Conservation (phyloP, 2,329 filamentous ascomycete genomes). For the Amauroascus niger region DNA sequence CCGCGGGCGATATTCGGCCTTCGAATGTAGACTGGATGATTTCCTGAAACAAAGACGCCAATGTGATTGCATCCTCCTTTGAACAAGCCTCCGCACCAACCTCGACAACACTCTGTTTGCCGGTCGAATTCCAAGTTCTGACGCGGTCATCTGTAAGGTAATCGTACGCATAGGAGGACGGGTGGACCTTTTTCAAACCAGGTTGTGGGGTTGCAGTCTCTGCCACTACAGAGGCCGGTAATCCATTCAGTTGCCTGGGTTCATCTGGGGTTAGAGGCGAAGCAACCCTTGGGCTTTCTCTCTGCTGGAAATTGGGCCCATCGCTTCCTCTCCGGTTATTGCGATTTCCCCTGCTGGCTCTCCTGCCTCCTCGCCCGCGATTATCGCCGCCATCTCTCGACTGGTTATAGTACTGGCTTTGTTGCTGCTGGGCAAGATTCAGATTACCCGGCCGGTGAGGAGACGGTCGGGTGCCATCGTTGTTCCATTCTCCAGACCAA, state of each 20-base stretch:
- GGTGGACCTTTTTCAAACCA: constrained; percentile 13
- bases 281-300: constrained; percentile 25
- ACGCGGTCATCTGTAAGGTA: constrained; percentile 63
- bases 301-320: constrained; percentile 28
- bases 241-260: constrained; percentile 27
- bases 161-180: constrained; percentile 57
- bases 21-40: constrained; percentile 67
- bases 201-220: constrained; percentile 20
- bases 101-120: constrained; percentile 57
- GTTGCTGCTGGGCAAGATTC: constrained; percentile 46
- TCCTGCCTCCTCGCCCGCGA: constrained; percentile 32
- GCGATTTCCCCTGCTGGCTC: constrained; percentile 33
- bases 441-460: constrained; percentile 40
- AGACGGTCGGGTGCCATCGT: constrained; percentile 36
- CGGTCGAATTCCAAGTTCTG: constrained; percentile 56
- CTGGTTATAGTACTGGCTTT: constrained; percentile 29
- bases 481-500: constrained; percentile 35
- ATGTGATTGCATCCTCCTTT: constrained; percentile 57
- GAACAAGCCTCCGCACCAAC: constrained; percentile 55
- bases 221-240: constrained; percentile 17
- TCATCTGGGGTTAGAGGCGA: constrained; percentile 25
- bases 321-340: constrained; percentile 31
- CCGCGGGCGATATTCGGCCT: constrained; percentile 53
- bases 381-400: constrained; percentile 29
- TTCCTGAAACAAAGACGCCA: constrained; percentile 74